Evolutionary conservation across 2,329 filamentous ascomycete genomes (phyloP).

Genomic region (Arthrobotrys sphaeroides): DNA sequence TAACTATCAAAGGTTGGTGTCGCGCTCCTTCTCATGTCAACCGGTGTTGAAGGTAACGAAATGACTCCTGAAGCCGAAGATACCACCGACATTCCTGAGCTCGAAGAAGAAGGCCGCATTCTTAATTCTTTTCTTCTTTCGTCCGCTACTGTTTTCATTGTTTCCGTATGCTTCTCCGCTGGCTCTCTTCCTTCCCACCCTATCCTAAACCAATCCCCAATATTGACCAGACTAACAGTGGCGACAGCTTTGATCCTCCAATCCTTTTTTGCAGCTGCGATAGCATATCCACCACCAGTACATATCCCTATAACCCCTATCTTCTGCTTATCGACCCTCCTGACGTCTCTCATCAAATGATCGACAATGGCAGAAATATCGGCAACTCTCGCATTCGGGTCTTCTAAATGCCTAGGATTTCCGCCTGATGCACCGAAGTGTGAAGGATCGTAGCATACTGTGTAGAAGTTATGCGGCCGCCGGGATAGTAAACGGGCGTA

Average conservation of each 20-base stretch:
- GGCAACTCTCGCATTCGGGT: not conserved
- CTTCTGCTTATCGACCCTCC: constrained; percentile 40
- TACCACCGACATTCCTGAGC: not conserved
- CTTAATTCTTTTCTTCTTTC: not conserved
- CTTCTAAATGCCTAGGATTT: not conserved
- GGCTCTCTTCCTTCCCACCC: constrained; percentile 46
- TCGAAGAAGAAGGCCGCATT: not conserved
- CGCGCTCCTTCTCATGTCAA: constrained; percentile 4
- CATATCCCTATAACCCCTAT: constrained; percentile 63
- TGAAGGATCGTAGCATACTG: constrained; percentile 5
- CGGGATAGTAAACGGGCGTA: not conserved
- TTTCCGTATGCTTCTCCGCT: not conserved
- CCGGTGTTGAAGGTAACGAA: not conserved
- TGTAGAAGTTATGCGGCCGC: constrained; percentile 2
- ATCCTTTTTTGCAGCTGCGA: constrained; percentile 61
- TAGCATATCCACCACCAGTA: constrained; percentile 61
- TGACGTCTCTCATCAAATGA: constrained; percentile 5
- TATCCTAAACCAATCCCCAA: constrained; percentile 59
- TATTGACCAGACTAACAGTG: constrained; percentile 58
- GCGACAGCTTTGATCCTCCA: constrained; percentile 62
- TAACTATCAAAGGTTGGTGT: constrained; percentile 1
- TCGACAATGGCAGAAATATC: not conserved
- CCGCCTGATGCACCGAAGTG: constrained; percentile 4
- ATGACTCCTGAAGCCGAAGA: not conserved
- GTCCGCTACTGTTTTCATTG: not conserved